phyloP scores from a whole-genome alignment of 176 grass and related monocot genomes.

The Musa schizocarpa region DNA sequence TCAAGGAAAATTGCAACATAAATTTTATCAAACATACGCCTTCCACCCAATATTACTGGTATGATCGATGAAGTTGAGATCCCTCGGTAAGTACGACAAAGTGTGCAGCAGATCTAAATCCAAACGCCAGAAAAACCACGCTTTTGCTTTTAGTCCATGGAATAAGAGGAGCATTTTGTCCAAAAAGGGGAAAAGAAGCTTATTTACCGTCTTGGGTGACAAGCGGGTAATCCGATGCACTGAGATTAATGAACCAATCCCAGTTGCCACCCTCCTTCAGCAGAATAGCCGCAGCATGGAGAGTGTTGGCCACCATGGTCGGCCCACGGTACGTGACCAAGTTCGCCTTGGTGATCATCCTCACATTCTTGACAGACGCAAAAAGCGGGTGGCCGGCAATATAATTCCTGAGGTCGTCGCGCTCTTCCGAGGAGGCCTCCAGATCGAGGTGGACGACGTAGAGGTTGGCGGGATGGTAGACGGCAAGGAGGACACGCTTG shows the following conservation, averaged over 20 bases:
- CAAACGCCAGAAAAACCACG: not conserved
- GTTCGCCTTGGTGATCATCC: slow-evolving; percentile 76
- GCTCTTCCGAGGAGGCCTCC: slow-evolving; percentile 70
- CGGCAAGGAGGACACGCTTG: slow-evolving; percentile 1
- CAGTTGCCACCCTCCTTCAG: slow-evolving; percentile 63
- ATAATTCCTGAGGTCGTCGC: slow-evolving; percentile 66
- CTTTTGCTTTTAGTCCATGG: not conserved
- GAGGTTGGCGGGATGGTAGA: slow-evolving; percentile 74
- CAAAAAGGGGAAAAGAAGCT: not conserved
- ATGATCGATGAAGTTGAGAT: slow-evolving; percentile 21
- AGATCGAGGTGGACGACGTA: slow-evolving; percentile 85
- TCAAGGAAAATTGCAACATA: not conserved
- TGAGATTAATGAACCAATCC: slow-evolving; percentile 97
- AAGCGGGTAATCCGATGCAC: slow-evolving; percentile 82
- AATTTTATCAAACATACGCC: slow-evolving; percentile 1
- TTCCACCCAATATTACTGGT: slow-evolving; percentile 21
- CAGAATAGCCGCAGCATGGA: slow-evolving; percentile 69
- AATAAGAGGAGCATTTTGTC: not conserved
- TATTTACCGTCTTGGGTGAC: slow-evolving; percentile 75
- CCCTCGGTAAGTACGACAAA: slow-evolving; percentile 13
- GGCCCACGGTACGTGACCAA: slow-evolving; percentile 83
- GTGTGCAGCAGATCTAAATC: slow-evolving; percentile 16
- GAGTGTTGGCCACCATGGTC: slow-evolving; percentile 80
- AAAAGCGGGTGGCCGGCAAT: slow-evolving; percentile 62
- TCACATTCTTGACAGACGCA: slow-evolving; percentile 56